Evolutionary conservation across 805 yeast species (phyloP).

Genomic region (Gaillardinia entomophila): DNA sequence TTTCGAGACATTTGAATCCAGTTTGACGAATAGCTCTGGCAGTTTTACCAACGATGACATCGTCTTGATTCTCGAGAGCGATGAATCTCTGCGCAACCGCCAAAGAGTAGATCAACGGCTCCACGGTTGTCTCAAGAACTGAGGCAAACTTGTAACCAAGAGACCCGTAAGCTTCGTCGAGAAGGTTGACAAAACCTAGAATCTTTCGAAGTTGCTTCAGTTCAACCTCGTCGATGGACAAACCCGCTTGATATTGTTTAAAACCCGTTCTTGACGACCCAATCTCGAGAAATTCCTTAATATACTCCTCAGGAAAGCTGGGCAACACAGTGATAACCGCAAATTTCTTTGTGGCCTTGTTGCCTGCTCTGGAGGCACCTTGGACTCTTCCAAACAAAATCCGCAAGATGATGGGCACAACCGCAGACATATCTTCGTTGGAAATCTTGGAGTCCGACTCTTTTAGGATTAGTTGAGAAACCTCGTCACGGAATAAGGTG

Average conservation of each 20-base stretch:
- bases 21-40: constrained; percentile 59
- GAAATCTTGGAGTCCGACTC: constrained; percentile 53
- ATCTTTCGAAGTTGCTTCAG: constrained; percentile 39
- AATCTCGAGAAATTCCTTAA: constrained; percentile 55
- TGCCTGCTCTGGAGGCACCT: constrained; percentile 58
- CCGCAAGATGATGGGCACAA: constrained; percentile 71
- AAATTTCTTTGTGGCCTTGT: constrained; percentile 64
- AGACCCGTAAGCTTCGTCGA: constrained; percentile 48
- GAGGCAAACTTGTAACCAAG: constrained; percentile 53
- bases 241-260: no score
- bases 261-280: constrained; percentile 52
- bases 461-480: constrained; percentile 51
- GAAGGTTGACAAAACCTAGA: constrained; percentile 61
- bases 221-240: constrained; percentile 16
- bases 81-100: constrained; percentile 46
- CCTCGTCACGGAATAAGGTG: constrained; percentile 78
- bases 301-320: constrained; percentile 45
- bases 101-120: constrained; percentile 54
- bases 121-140: constrained; percentile 45
- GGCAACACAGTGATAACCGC: constrained; percentile 65
- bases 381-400: constrained; percentile 86
- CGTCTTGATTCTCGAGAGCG: constrained; percentile 7
- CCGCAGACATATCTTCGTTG: constrained; percentile 47
- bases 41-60: constrained; percentile 28
- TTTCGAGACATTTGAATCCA: constrained; percentile 60